phyloP scores from a whole-genome alignment of 2,329 filamentous ascomycete species.

The Beauveria varroae region DNA sequence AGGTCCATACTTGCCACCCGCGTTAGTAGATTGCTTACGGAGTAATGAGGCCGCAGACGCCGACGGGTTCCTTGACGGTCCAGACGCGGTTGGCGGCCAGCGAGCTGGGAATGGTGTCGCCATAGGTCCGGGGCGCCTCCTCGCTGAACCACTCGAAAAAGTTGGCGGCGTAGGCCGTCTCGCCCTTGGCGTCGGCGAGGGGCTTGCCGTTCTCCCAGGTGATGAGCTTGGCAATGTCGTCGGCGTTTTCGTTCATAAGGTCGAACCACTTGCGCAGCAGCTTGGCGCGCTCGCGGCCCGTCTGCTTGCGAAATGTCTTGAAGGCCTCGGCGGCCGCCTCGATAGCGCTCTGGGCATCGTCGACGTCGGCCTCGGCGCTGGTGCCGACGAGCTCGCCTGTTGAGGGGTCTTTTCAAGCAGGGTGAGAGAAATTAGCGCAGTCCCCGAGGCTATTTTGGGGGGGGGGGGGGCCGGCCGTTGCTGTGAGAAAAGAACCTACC shows the following conservation, averaged over 20 bases:
- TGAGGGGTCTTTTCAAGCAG: constrained; percentile 58
- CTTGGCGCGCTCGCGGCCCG: constrained; percentile 66
- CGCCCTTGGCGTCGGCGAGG: constrained; percentile 63
- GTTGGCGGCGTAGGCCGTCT: constrained; percentile 64
- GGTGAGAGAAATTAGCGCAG: background rate
- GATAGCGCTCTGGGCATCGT: constrained; percentile 77
- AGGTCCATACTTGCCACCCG: too few species aligned
- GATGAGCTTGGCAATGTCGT: constrained; percentile 75
- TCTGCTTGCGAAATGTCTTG: constrained; percentile 60
- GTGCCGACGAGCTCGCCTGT: constrained; percentile 74
- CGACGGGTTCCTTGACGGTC: constrained; percentile 76
- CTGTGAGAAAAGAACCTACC: constrained; percentile 34
- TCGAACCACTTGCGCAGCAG: constrained; percentile 77
- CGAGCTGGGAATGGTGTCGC: constrained; percentile 65
- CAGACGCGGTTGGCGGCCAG: constrained; percentile 66
- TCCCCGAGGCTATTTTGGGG: background rate
- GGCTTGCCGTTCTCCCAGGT: constrained; percentile 91
- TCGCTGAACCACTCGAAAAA: constrained; percentile 80
- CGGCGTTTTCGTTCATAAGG: constrained; percentile 67
- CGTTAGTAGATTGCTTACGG: constrained; percentile 37
- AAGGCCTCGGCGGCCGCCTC: constrained; percentile 73
- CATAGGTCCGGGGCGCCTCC: constrained; percentile 66
- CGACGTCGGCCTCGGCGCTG: constrained; percentile 72
- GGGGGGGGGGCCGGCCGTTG: background rate
- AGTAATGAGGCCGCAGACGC: constrained; percentile 75